Percentiles rank a stretch among this genome's conserved stretches.
Evolutionary conservation across 2,329 filamentous ascomycete species (phyloP).

Genomic region (Stagonosporopsis tanaceti): DNA sequence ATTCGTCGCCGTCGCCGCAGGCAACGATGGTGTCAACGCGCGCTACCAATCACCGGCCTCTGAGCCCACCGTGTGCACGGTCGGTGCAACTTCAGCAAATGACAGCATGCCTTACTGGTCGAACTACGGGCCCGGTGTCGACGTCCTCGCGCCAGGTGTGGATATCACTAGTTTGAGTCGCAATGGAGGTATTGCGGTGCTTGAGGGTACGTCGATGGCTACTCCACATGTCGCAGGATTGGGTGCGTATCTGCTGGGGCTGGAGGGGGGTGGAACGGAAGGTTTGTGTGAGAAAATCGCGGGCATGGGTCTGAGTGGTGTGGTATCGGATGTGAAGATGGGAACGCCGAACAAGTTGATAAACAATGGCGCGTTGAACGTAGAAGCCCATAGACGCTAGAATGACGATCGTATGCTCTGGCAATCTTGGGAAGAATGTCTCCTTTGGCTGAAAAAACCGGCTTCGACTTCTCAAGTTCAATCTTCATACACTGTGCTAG

Average conservation of each 20-base stretch:
- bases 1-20: slow-evolving; percentile 50
- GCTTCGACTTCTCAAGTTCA: background rate
- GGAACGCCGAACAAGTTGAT: slow-evolving; percentile 59
- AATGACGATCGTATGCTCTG: background rate
- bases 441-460: background rate
- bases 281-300: slow-evolving; percentile 58
- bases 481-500: background rate
- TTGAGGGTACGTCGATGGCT: slow-evolving; percentile 71
- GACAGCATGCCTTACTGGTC: slow-evolving; percentile 45
- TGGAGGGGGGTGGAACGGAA: slow-evolving; percentile 49
- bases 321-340: slow-evolving; percentile 49
- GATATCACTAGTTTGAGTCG: slow-evolving; percentile 56
- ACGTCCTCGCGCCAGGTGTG: slow-evolving; percentile 51
- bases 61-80: slow-evolving; percentile 48
- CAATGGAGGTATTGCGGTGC: slow-evolving; percentile 51
- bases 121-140: slow-evolving; percentile 47
- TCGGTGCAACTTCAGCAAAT: slow-evolving; percentile 46
- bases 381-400: background rate
- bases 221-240: slow-evolving; percentile 74
- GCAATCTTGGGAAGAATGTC: background rate
- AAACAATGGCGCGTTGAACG: slow-evolving; percentile 56
- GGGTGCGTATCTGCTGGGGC: slow-evolving; percentile 70
- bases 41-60: slow-evolving; percentile 44
- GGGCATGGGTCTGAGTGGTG: slow-evolving; percentile 49
- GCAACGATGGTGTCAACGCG: slow-evolving; percentile 44